Conservation (phyloP, 2,329 filamentous ascomycete genomes). For the Clarireedia hainanense region DNA sequence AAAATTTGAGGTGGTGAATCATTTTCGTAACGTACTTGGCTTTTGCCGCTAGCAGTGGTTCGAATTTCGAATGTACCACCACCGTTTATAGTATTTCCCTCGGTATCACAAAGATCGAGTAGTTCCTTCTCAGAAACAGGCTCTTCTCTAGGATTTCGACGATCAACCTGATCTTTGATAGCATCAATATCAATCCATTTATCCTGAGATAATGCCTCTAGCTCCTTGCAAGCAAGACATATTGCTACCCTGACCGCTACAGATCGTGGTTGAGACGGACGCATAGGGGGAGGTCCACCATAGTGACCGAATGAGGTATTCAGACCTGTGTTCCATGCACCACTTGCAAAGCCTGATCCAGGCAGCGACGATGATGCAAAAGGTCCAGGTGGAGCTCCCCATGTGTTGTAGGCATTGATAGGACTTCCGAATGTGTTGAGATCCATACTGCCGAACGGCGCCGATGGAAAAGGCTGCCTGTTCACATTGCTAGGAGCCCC, state of each 20-base stretch:
- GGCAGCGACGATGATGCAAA: conserved; percentile 29
- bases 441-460: conserved; percentile 27
- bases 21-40: conserved; percentile 46
- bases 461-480: conserved; percentile 25
- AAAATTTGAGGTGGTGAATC: conserved; percentile 34
- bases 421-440: conserved; percentile 23
- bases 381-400: conserved; percentile 29
- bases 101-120: conserved; percentile 75
- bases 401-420: conserved; percentile 25
- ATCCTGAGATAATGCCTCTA: conserved; percentile 41
- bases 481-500: conserved; percentile 21
- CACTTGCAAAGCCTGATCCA: conserved; percentile 24
- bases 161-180: conserved; percentile 57
- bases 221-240: conserved; percentile 67
- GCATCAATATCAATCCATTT: conserved; percentile 63
- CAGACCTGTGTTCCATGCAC: conserved; percentile 23
- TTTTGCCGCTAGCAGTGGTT: conserved; percentile 19
- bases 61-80: conserved; percentile 72
- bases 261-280: conserved; percentile 53
- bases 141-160: conserved; percentile 38
- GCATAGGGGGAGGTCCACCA: conserved; percentile 30
- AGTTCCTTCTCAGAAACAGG: conserved; percentile 57
- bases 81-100: conserved; percentile 78
- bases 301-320: conserved; percentile 41
- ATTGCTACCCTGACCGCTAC: conserved; percentile 66